These are phyloP conservation scores for Papilionanthe hybrid DNA, from an alignment of 116 monocot genomes.

Conservation along the genomic window DNA sequence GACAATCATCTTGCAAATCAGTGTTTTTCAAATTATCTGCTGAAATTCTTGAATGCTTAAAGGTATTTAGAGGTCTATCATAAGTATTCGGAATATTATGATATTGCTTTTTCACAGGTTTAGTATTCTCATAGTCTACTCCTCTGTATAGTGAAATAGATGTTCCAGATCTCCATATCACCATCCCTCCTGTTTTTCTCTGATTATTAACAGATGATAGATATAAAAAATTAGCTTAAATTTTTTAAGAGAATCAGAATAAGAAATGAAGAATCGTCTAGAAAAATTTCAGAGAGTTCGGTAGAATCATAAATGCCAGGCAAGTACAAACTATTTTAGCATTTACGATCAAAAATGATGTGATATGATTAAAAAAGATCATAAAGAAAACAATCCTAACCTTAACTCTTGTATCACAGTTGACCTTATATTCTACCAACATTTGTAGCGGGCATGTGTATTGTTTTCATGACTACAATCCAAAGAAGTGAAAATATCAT, in stretches of 20 bases:
- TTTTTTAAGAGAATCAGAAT: not conserved
- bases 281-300: not conserved
- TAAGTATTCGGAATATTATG: conserved; percentile 13
- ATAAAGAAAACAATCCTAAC: no score
- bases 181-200: conserved; percentile 98
- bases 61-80: conserved; percentile 9
- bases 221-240: conserved; percentile 11
- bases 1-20: not conserved
- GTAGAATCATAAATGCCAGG: not conserved
- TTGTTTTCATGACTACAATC: not conserved
- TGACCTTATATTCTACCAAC: not conserved
- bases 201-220: conserved; percentile 14
- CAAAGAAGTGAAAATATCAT: not conserved
- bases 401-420: no score
- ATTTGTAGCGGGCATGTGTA: not conserved
- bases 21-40: conserved; percentile 1
- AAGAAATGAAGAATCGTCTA: not conserved
- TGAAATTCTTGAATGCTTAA: not conserved
- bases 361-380: no score
- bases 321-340: not conserved
- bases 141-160: conserved; percentile 88
- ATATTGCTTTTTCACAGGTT: conserved; percentile 30
- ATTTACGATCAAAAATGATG: not conserved
- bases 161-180: conserved; percentile 95
- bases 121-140: conserved; percentile 51